These are phyloP conservation scores for Psilocybe mexicana DNA, from an alignment of 1,284 basidiomycete species.

Conservation along the genomic window DNA sequence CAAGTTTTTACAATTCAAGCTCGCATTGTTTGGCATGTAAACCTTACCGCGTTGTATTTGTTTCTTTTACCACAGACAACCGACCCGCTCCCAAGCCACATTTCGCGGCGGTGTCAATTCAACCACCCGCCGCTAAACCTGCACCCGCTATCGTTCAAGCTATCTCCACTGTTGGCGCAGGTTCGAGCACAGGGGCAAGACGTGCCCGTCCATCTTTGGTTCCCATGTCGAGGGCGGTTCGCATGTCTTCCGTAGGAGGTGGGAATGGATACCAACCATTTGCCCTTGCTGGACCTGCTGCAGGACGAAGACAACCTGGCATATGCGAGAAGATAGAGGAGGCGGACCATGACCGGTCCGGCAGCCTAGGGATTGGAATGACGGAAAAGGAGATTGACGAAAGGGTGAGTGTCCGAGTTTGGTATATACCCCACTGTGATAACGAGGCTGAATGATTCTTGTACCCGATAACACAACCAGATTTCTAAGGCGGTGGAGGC, in stretches of 20 bases:
- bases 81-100: constrained; percentile 56
- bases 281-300: constrained; percentile 25
- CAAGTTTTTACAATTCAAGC: constrained; percentile 27
- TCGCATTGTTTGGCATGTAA: constrained; percentile 3
- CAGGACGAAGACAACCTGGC: constrained; percentile 20
- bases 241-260: constrained; percentile 32
- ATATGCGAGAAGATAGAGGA: constrained; percentile 30
- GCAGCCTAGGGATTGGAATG: constrained; percentile 39
- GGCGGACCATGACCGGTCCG: constrained; percentile 31
- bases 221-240: constrained; percentile 35
- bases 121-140: constrained; percentile 46
- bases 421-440: not conserved
- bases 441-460: not conserved
- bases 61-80: constrained; percentile 42
- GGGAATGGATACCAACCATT: constrained; percentile 36
- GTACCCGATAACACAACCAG: constrained; percentile 31
- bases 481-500: constrained; percentile 71
- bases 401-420: constrained; percentile 44
- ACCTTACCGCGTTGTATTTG: constrained; percentile 13
- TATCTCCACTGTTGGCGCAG: constrained; percentile 30
- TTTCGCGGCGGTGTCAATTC: constrained; percentile 55
- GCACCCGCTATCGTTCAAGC: constrained; percentile 42
- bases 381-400: constrained; percentile 73
- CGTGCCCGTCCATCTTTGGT: constrained; percentile 37
- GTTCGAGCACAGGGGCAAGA: constrained; percentile 27